Conservation (phyloP, 2,329 filamentous ascomycete genomes). For the Juglanconis sp. region DNA sequence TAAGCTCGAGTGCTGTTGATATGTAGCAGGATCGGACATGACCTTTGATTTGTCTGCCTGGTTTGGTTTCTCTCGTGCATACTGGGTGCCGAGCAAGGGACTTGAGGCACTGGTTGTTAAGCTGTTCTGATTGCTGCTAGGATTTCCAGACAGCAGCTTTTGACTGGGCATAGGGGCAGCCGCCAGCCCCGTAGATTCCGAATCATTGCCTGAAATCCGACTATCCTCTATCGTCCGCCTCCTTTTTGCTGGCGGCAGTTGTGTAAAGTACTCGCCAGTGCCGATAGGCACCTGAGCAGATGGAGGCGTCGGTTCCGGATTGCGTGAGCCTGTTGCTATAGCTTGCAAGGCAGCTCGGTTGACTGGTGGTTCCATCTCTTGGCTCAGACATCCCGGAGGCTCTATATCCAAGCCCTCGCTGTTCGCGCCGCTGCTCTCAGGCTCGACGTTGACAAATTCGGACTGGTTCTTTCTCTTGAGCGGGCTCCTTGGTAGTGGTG, state of each 20-base stretch:
- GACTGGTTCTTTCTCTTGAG: conserved; percentile 11
- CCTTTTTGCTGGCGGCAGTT: neutral
- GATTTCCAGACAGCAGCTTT: neutral
- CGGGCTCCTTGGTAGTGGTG: neutral
- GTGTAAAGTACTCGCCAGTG: neutral
- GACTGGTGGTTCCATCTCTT: conserved; percentile 20
- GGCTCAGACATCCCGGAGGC: conserved; percentile 24
- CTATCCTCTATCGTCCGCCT: neutral
- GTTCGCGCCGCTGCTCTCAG: conserved; percentile 25
- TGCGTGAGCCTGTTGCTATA: neutral
- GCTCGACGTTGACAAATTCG: conserved; percentile 16
- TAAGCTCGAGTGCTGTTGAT: neutral
- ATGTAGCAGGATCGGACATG: neutral
- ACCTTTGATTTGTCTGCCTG: neutral
- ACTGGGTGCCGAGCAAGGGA: neutral
- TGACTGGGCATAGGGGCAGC: neutral
- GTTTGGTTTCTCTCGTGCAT: neutral
- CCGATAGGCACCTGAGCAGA: conserved; percentile 28
- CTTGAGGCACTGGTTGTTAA: conserved; percentile 5
- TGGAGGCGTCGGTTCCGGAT: conserved; percentile 27
- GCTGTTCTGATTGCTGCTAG: neutral
- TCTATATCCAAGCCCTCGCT: conserved; percentile 32
- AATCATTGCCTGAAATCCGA: neutral
- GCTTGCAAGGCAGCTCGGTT: conserved; percentile 22
- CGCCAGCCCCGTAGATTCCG: neutral